phyloP scores from a whole-genome alignment of 768 basidiomycete species.

The Pulveroboletus sp. region DNA sequence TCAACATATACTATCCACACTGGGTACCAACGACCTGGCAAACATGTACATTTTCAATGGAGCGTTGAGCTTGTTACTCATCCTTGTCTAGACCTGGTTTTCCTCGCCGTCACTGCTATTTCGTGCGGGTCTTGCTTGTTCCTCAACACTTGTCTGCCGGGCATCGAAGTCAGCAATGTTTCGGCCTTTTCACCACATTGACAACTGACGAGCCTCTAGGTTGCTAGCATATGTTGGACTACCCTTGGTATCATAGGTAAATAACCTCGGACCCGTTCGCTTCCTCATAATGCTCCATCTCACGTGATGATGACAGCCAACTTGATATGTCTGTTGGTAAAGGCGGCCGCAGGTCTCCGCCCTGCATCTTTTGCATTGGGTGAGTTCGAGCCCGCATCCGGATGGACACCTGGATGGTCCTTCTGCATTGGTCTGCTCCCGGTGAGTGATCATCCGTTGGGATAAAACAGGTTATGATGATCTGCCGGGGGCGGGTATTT shows the following conservation, averaged over 20 bases:
- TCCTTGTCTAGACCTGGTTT: conserved; percentile 44
- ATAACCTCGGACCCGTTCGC: not conserved
- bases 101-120: conserved; percentile 48
- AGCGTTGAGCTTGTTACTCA: not conserved
- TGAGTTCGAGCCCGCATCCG: conserved; percentile 60
- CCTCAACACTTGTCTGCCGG: conserved; percentile 47
- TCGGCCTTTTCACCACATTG: not conserved
- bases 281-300: not conserved
- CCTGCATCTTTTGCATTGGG: conserved; percentile 54
- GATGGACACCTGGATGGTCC: conserved; percentile 65
- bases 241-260: conserved; percentile 51
- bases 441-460: conserved; percentile 30
- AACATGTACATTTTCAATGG: conserved; percentile 40
- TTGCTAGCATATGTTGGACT: conserved; percentile 61
- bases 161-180: conserved; percentile 41
- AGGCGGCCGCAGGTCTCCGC: conserved; percentile 52
- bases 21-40: conserved; percentile 60
- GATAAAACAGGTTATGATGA: not conserved
- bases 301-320: conserved; percentile 41
- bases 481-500: not conserved
- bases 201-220: conserved; percentile 32
- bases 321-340: conserved; percentile 51
- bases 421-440: conserved; percentile 65
- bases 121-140: conserved; percentile 52
- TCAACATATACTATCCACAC: conserved; percentile 54